Base-by-base conservation (phyloP, 179 eudicot genomes). In the Camellia oleifera region DNA sequence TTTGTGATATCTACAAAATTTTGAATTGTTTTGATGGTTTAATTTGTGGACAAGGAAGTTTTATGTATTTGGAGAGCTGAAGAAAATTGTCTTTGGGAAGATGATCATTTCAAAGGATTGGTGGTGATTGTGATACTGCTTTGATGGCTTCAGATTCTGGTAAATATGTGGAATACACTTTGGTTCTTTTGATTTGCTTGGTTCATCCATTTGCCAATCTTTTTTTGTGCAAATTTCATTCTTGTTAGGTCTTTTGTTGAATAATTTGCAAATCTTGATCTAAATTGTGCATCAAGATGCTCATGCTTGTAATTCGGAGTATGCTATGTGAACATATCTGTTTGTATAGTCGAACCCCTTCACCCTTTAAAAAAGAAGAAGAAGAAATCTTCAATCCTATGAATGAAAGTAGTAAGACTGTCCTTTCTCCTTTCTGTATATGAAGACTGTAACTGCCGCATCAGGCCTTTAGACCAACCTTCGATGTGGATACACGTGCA, bases 71-170 rank as follows among this genome's bases (percentile, higher is more conserved):
- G 76, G 45, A 73, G 76, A 73, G 42, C 15, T 50, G 44, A 10
- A 9, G 15, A 20, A 72, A 23, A 20, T 13, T 50, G 15, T 50
- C 26, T 71, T 69, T 23, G 60, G 42, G 45, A 52, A 20, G 76
- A 23, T 20, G 62, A 4, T 53, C 44, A 23, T 13, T 53, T 23
- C 8, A 0, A 72, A 3, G 76, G 32, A 50, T 15, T 23, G 42
- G 17, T 72, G 42, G 17, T 72, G 15, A 70, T 32, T 72, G 45
- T 40, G 3, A 23, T 20, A 20, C 76, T 12, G n/a, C 60, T 40
- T 20, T 72, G 61, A 23, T 53, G 44, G 61, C 61, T 72, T 72
- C 17, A 72, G 58, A 23, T 50, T 72, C 61, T 53, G 76, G 76
- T 23, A 53, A 72, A 8, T 53, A 6, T 53, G 62, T 10, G 45